Percentiles rank a stretch among this genome's conserved stretches.
phyloP scores from a whole-genome alignment of 371 early-diverging fungal species.

The Mortierella sp. region DNA sequence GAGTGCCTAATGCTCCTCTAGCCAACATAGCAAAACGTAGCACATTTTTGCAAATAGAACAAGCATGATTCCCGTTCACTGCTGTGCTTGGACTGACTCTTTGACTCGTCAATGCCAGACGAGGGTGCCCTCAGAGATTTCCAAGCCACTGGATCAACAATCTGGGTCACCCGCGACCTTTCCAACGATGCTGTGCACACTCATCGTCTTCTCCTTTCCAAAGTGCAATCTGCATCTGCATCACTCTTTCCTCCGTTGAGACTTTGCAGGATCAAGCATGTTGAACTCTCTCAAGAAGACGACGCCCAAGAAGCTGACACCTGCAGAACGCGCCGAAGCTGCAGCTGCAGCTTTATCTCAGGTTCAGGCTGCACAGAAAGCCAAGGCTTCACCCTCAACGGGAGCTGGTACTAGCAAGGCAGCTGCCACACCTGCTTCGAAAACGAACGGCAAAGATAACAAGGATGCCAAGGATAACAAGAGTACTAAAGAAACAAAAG shows the following conservation, averaged over 20 bases:
- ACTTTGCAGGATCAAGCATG: conserved; percentile 4
- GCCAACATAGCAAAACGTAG: neutral
- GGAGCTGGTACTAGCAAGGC: neutral
- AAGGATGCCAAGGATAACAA: conserved; percentile 26
- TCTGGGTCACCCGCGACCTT: neutral
- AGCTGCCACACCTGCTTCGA: conserved; percentile 9
- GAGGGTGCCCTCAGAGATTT: no score
- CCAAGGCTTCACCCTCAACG: conserved; percentile 5
- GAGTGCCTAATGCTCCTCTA: conserved; percentile 36
- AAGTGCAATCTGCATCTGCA: neutral
- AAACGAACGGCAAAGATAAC: conserved; percentile 21
- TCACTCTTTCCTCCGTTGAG: neutral
- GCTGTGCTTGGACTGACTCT: no score
- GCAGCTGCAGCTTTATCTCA: conserved; percentile 37
- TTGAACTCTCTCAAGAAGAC: conserved; percentile 35
- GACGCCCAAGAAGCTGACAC: conserved; percentile 27
- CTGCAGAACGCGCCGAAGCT: conserved; percentile 35
- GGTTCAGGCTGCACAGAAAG: conserved; percentile 32
- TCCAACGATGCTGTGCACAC: no score
- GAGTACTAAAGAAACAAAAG: conserved; percentile 37
- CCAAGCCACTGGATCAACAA: conserved; percentile 7
- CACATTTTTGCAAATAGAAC: no score
- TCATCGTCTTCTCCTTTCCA: neutral
- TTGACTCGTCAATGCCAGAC: no score
- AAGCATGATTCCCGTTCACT: no score